Evolutionary conservation across 2,329 filamentous ascomycete genomes (phyloP), one percentile per base, ranked within the genome.

Genomic region (Claviceps pusilla): DNA sequence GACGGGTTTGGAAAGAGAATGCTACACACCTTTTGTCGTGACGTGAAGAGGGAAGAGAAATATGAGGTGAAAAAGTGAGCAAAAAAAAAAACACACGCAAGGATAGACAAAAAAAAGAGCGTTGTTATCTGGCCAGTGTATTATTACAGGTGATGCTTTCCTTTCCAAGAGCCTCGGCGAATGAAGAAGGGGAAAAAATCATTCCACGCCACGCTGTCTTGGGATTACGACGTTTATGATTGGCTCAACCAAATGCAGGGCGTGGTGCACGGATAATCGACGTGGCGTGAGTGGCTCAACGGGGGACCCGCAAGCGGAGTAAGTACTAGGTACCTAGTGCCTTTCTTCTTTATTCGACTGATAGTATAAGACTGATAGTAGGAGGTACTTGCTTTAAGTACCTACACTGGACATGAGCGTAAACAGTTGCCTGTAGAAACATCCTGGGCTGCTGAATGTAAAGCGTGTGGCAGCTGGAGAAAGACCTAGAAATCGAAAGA

Each of bases 251-350:
- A 35, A 37, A 41, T 16, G 52, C 47, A 48, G 47, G 39, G 33
- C 45, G 39, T 28, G 4, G 45, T 9, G n/a, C 14, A 19, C 28
- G 9, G 35, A 42, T 54, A 58, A 62, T 57, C 55, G 54, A 57
- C 57, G 52, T 33, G 48, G 52, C 16, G 6, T 54, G 50, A 56
- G 49, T 54, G 55, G 55, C 43, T 49, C 31, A 19, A 42, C n/a
- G 48, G 47, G 12, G 43, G 52, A 48, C 28, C 47, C 52, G 50
- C 41, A 24, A 19, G 46, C 48, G 53, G 50, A 54, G 49, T 47
- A 19, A 24, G 14, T 37, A 16, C 48, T 52, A 24, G 24, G 24
- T 24, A 24, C 24, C 24, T 24, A 24, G 24, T 24, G 24, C 48
- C 19, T 48, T 16, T 48, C 37, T 9, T 46, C 41, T n/a, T 10